Evolutionary conservation across 2,329 filamentous ascomycete genomes (phyloP).

Genomic region (Daldinia sp.): DNA sequence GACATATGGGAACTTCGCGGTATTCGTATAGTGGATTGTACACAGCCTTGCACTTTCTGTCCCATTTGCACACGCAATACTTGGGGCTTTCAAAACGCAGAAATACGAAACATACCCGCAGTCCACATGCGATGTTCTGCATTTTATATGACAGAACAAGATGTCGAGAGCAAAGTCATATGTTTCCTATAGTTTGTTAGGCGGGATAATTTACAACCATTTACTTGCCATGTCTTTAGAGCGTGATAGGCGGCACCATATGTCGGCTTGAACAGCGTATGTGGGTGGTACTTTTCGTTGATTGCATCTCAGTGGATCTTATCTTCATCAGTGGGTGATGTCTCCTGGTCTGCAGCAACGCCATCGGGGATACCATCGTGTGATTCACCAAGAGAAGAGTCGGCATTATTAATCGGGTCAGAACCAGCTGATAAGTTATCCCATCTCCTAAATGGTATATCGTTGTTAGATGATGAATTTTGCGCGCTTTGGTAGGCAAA

Average conservation of each 20-base stretch:
- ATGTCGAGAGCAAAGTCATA: too few relatives aligned
- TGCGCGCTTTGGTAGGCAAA: constrained; percentile 33
- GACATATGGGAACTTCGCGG: too few relatives aligned
- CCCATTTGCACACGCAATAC: too few relatives aligned
- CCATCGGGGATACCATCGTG: neutral
- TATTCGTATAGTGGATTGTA: too few relatives aligned
- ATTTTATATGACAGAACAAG: too few relatives aligned
- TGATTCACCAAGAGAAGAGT: neutral
- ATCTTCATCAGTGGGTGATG: neutral
- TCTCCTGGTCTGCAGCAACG: neutral
- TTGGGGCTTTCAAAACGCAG: too few relatives aligned
- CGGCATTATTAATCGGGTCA: neutral
- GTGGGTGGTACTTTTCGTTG: neutral
- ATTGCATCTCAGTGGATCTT: neutral
- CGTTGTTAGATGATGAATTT: neutral
- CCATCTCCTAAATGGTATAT: neutral
- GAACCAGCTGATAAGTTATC: neutral
- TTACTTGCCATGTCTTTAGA: too few relatives aligned
- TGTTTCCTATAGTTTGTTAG: too few relatives aligned
- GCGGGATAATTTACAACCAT: too few relatives aligned
- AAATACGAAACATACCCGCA: too few relatives aligned
- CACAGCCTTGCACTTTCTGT: too few relatives aligned
- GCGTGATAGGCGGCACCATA: neutral
- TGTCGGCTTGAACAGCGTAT: neutral
- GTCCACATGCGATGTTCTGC: too few relatives aligned